These are phyloP conservation scores for Mycena haematopus DNA, from an alignment of 768 basidiomycete species.

Conservation along the genomic window DNA sequence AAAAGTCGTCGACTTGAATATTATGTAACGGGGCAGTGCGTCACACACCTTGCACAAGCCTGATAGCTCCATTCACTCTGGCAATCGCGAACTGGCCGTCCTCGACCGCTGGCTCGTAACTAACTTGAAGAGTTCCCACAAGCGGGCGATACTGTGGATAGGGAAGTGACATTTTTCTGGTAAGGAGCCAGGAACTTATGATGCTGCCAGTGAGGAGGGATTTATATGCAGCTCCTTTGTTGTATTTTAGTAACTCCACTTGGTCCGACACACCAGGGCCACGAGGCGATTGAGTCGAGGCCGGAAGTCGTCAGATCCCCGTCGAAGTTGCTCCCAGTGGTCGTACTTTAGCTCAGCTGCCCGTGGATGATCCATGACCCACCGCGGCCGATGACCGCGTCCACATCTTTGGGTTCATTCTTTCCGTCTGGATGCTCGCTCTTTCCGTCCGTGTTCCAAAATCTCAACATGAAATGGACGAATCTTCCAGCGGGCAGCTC, in stretches of 20 bases:
- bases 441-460: background rate
- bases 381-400: slow-evolving; percentile 1
- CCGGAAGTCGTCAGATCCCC: background rate
- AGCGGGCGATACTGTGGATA: slow-evolving; percentile 5
- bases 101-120: slow-evolving; percentile 23
- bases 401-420: background rate
- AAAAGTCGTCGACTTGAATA: too few relatives aligned
- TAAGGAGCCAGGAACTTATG: background rate
- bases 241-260: slow-evolving; percentile 19
- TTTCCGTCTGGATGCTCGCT: background rate
- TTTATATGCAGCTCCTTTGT: slow-evolving; percentile 10
- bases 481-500: too few relatives aligned
- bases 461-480: too few relatives aligned
- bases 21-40: too few relatives aligned
- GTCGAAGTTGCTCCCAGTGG: slow-evolving; percentile 1
- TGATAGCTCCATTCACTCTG: slow-evolving; percentile 60
- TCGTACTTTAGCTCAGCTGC: background rate
- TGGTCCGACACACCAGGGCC: slow-evolving; percentile 10
- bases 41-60: slow-evolving; percentile 74
- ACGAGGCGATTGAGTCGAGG: slow-evolving; percentile 19
- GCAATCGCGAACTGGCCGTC: slow-evolving; percentile 60
- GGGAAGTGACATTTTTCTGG: slow-evolving; percentile 15
- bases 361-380: background rate
- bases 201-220: background rate
- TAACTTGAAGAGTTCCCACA: background rate